These are phyloP conservation scores for Petunia secreta DNA, from an alignment of 257 asterid species.

Conservation along the genomic window DNA sequence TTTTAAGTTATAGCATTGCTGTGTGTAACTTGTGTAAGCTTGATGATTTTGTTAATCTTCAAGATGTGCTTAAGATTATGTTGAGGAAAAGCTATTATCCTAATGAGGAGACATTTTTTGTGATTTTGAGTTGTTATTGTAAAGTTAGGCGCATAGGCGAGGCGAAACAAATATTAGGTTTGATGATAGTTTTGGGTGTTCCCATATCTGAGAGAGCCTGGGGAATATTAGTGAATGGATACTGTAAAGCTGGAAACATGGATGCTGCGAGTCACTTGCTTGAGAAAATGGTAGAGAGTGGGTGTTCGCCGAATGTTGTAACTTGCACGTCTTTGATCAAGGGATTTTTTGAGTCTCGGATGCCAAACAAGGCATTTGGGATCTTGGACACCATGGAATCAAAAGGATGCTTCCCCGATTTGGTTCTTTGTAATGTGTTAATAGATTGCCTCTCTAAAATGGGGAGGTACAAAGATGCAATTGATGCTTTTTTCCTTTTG, in stretches of 20 bases:
- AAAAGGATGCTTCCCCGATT: constrained; percentile 65
- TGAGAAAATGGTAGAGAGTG: constrained; percentile 59
- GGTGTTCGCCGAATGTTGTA: constrained; percentile 66
- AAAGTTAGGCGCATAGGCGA: constrained; percentile 48
- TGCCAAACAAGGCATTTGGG: constrained; percentile 59
- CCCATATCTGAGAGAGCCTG: constrained; percentile 55
- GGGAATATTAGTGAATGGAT: constrained; percentile 64
- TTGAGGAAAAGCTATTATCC: constrained; percentile 57
- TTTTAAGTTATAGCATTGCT: constrained; percentile 68
- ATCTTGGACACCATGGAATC: constrained; percentile 52
- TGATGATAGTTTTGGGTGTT: constrained; percentile 64
- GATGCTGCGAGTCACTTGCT: constrained; percentile 58
- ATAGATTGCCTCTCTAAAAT: constrained; percentile 73
- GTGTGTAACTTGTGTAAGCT: constrained; percentile 69
- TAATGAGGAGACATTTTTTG: constrained; percentile 56
- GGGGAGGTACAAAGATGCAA: constrained; percentile 67
- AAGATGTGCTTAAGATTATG: constrained; percentile 49
- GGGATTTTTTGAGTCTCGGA: constrained; percentile 56
- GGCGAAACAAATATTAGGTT: constrained; percentile 62
- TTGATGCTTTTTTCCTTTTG: constrained; percentile 57
- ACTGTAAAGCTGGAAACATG: constrained; percentile 54
- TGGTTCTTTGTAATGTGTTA: constrained; percentile 70
- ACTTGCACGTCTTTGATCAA: constrained; percentile 71
- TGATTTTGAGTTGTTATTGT: constrained; percentile 65
- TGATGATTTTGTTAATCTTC: constrained; percentile 49